A percentile compares a stretch with the other conserved stretches of the same genome.
Evolutionary conservation across 1,139 yeast species (phyloP).

Genomic region (Zygotorulaspora mrakii): DNA sequence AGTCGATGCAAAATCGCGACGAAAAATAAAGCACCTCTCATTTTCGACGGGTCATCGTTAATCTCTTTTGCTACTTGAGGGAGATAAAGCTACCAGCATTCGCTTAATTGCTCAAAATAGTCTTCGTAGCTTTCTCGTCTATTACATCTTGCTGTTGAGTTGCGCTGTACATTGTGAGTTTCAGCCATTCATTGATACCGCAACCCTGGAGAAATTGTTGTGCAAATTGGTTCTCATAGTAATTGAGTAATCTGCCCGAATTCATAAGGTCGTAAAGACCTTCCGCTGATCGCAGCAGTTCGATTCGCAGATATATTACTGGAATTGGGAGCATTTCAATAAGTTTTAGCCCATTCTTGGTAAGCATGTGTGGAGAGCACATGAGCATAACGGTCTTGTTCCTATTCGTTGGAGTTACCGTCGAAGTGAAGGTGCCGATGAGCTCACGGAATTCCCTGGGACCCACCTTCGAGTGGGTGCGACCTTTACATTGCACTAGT

Average conservation of each 20-base stretch:
- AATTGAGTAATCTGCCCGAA: slow-evolving; percentile 39
- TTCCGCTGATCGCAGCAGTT: slow-evolving; percentile 24
- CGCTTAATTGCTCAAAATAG: too few species aligned
- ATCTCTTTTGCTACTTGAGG: background rate
- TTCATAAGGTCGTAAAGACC: slow-evolving; percentile 40
- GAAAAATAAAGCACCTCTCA: background rate
- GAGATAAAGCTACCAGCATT: too few species aligned
- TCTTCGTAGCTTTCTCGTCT: too few species aligned
- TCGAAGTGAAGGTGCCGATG: slow-evolving; percentile 51
- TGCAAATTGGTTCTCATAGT: slow-evolving; percentile 33
- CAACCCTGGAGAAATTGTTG: slow-evolving; percentile 29
- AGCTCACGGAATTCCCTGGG: slow-evolving; percentile 56
- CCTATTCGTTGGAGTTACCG: slow-evolving; percentile 37
- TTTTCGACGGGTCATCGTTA: slow-evolving; percentile 1
- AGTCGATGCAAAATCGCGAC: slow-evolving; percentile 1
- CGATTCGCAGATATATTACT: slow-evolving; percentile 48
- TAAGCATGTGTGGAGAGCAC: slow-evolving; percentile 59
- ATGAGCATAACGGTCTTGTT: slow-evolving; percentile 42
- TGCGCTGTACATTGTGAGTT: slow-evolving; percentile 14
- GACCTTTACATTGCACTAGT: slow-evolving; percentile 58
- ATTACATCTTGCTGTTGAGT: too few species aligned
- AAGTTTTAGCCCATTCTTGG: slow-evolving; percentile 55
- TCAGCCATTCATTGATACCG: slow-evolving; percentile 31
- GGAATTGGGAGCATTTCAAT: slow-evolving; percentile 56
- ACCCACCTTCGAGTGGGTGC: slow-evolving; percentile 44